Conservation (phyloP, 495 filamentous ascomycete genomes). For the Aspergillus asperescens region DNA sequence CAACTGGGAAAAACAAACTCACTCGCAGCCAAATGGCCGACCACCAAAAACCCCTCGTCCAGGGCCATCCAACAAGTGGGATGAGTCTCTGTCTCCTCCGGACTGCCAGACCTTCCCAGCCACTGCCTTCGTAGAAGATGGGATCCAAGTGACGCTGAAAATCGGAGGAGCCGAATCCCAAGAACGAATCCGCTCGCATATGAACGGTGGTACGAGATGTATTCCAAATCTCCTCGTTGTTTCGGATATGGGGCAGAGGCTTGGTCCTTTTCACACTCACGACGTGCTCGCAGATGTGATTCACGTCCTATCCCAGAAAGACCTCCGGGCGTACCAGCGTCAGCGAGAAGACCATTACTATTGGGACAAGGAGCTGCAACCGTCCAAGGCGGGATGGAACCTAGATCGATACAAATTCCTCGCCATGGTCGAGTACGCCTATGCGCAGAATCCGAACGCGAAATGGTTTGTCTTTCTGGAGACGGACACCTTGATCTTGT, state of each 20-base stretch:
- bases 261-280: conserved; percentile 31
- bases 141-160: conserved; percentile 37
- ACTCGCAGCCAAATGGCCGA: neutral
- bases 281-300: conserved; percentile 32
- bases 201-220: conserved; percentile 34
- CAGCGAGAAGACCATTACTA: conserved; percentile 8
- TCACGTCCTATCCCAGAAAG: conserved; percentile 26
- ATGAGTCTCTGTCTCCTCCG: neutral
- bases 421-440: conserved; percentile 53
- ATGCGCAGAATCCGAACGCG: conserved; percentile 44
- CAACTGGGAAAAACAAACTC: neutral
- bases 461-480: conserved; percentile 63
- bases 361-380: conserved; percentile 9
- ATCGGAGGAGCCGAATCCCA: conserved; percentile 32
- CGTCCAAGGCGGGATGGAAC: conserved; percentile 42
- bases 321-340: conserved; percentile 33
- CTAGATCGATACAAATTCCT: conserved; percentile 64
- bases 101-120: neutral
- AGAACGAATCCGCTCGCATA: conserved; percentile 29
- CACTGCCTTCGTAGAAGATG: neutral
- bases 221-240: conserved; percentile 40
- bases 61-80: neutral
- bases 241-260: conserved; percentile 35
- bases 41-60: neutral
- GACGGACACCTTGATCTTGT: conserved; percentile 59